These are phyloP conservation scores for Astrephomene gubernaculifera DNA, from an alignment of 139 green algal species.

Conservation along the genomic window DNA sequence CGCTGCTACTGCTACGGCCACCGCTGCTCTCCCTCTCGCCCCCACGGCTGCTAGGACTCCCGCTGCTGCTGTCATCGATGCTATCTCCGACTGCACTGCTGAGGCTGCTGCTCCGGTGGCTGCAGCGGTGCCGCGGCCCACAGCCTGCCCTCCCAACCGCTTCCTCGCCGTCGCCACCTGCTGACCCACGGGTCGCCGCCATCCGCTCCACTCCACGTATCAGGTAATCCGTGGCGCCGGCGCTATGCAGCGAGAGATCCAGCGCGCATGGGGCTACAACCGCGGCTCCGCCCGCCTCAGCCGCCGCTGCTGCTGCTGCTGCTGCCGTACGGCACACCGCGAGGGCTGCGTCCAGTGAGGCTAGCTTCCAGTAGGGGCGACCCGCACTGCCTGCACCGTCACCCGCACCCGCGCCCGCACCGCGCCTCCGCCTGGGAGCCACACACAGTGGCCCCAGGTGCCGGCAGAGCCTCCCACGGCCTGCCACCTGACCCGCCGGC, in stretches of 20 bases:
- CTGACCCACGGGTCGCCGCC: too few species aligned
- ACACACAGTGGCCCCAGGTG: background rate
- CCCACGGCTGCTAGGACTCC: too few species aligned
- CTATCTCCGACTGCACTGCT: too few species aligned
- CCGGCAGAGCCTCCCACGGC: background rate
- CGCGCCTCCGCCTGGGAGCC: conserved; percentile 1
- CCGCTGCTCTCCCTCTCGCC: too few species aligned
- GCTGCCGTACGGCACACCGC: conserved; percentile 20
- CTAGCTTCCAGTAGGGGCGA: conserved; percentile 58
- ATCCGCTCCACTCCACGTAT: background rate
- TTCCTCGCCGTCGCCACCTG: too few species aligned
- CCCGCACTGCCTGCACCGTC: background rate
- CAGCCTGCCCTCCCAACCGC: too few species aligned
- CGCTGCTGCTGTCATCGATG: too few species aligned
- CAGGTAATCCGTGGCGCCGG: conserved; percentile 12
- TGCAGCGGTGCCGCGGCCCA: too few species aligned
- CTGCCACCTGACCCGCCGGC: too few species aligned
- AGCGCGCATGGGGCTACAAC: conserved; percentile 1
- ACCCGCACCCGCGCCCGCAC: too few species aligned
- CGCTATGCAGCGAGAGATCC: conserved; percentile 15
- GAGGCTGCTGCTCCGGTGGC: too few species aligned
- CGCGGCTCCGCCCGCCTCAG: too few species aligned
- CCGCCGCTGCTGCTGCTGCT: background rate
- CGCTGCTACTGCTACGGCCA: background rate
- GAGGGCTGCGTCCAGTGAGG: conserved; percentile 48